Evolutionary conservation across 331 rosid genomes (phyloP), one percentile per base, ranked within the genome.

Genomic region (Arachis monticola): DNA sequence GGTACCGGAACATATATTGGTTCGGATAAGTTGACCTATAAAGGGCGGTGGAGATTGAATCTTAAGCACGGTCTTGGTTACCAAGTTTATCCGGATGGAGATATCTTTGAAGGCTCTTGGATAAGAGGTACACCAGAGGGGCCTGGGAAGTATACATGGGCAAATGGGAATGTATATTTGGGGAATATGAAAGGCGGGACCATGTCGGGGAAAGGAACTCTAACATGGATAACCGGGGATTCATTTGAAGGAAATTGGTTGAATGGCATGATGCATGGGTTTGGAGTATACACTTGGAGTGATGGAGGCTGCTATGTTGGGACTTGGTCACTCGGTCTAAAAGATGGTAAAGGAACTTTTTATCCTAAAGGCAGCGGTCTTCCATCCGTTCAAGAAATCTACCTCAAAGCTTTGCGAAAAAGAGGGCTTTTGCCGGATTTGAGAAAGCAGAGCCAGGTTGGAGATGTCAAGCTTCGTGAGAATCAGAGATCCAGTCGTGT

Each of bases 291-390:
- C 62, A 88, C 87, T 44, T 93, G 98, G 97, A 83, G 86, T 83
- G 97, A 88, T 77, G 93, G 98, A 71, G 93, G 98, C 46, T 85
- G 85, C 85, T 93, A 90, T 72, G 98, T 90, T 65, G 98, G 98
- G 78, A 93, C 93, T 35, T 93, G 98, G 98, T 86, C 96, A 22
- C 69, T 75, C 14, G 96, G 97, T 48, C 79, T 93, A 67, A 93
- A 93, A 84, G 98, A 93, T 80, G 98, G 98, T 40, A 90, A 93
- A 79, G 98, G 98, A 52, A 90, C 98, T n/a, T 90, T 84, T 82
- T 87, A 93, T 79, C 95, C 98, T 3, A 87, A 65, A 56, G 95
- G 95, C 58, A 84, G 93, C 64, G 77, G 82, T 44, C 83, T 90
- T 77, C 90, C 96, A 27, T 88, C 97, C 10, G 82, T 77, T 14